Conservation (phyloP, 2,329 filamentous ascomycete species). For the Cladosporium phlei region DNA sequence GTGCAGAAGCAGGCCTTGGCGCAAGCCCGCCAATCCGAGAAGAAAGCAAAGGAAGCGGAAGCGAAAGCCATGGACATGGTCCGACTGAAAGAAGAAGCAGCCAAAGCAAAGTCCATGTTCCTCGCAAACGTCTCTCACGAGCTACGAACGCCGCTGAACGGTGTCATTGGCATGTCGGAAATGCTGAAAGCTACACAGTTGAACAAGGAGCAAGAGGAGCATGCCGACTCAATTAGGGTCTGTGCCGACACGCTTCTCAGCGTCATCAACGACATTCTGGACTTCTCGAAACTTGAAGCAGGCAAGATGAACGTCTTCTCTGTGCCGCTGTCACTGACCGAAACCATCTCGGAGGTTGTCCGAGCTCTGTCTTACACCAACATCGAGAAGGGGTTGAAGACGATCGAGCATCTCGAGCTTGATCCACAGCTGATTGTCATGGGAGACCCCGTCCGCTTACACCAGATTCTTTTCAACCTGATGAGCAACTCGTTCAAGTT, state of each 20-base stretch:
- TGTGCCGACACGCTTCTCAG: conserved; percentile 54
- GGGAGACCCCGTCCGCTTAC: conserved; percentile 48
- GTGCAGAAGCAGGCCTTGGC: conserved; percentile 69
- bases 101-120: conserved; percentile 78
- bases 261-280: conserved; percentile 51
- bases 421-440: conserved; percentile 51
- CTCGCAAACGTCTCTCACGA: conserved; percentile 54
- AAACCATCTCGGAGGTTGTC: conserved; percentile 61
- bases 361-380: conserved; percentile 61
- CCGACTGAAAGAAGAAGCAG: conserved; percentile 75
- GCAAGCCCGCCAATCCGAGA: conserved; percentile 67
- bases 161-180: conserved; percentile 56
- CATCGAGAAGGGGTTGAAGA: conserved; percentile 55
- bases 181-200: conserved; percentile 55
- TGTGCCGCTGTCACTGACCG: conserved; percentile 46
- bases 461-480: conserved; percentile 65
- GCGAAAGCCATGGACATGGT: conserved; percentile 73
- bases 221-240: conserved; percentile 60
- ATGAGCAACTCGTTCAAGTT: conserved; percentile 94
- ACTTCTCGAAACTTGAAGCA: conserved; percentile 50
- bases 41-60: conserved; percentile 71
- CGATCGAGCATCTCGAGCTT: conserved; percentile 52
- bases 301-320: conserved; percentile 58
- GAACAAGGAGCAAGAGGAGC: conserved; percentile 56
- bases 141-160: conserved; percentile 53